Conservation (phyloP, 306 rosid genomes). For the Pterocarpus macrocarpus region DNA sequence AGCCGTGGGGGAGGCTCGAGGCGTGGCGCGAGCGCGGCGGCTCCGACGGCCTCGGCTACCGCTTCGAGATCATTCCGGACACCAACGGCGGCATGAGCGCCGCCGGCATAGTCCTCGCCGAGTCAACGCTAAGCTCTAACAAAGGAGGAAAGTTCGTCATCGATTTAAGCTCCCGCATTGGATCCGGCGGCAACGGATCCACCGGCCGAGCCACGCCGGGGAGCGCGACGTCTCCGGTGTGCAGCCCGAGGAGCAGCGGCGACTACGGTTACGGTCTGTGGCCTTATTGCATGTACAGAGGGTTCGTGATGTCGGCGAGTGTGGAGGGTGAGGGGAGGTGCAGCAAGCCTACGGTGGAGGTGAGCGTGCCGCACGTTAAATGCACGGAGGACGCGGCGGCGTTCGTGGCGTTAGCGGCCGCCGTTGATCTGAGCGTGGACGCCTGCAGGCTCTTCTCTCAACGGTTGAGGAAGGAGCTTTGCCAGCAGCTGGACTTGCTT, state of each 20-base stretch:
- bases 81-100: conserved; percentile 64
- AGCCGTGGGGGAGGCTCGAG: conserved; percentile 78
- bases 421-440: conserved; percentile 70
- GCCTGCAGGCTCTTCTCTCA: conserved; percentile 72
- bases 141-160: conserved; percentile 69
- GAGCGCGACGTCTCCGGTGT: conserved; percentile 63
- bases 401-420: conserved; percentile 66
- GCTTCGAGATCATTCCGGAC: conserved; percentile 75
- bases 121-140: conserved; percentile 64
- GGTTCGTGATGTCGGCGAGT: conserved; percentile 72
- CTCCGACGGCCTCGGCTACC: conserved; percentile 70
- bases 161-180: conserved; percentile 53
- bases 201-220: conserved; percentile 56
- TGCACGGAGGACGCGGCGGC: conserved; percentile 77
- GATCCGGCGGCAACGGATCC: conserved; percentile 1
- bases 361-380: conserved; percentile 67
- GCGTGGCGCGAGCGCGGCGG: conserved; percentile 86
- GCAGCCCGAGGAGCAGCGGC: conserved; percentile 82
- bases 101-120: conserved; percentile 72
- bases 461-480: conserved; percentile 66
- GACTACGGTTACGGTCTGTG: conserved; percentile 80
- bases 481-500: conserved; percentile 53
- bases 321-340: conserved; percentile 68
- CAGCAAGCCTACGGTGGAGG: conserved; percentile 68
- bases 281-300: conserved; percentile 82